Evolutionary conservation across 306 rosid species (phyloP).

Genomic region (Hippophae rhamnoides): DNA sequence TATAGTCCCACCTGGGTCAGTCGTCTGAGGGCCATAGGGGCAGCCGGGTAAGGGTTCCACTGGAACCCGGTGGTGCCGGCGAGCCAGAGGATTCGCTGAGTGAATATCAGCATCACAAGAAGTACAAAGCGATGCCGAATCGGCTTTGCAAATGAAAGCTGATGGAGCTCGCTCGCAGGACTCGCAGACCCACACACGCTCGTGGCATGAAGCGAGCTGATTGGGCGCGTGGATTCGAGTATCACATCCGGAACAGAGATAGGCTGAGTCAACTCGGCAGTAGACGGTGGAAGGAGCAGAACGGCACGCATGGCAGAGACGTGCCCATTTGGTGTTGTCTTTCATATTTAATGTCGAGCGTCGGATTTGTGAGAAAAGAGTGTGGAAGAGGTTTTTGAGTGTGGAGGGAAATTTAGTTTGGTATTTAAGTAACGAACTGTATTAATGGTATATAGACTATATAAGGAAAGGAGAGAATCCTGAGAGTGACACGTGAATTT

Average conservation of each 20-base stretch:
- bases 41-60: slow-evolving; percentile 44
- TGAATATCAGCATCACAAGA: slow-evolving; percentile 82
- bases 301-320: slow-evolving; percentile 59
- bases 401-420: too few relatives aligned
- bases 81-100: slow-evolving; percentile 81
- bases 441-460: too few relatives aligned
- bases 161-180: slow-evolving; percentile 87
- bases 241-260: slow-evolving; percentile 55
- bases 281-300: slow-evolving; percentile 46
- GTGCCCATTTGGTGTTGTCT: slow-evolving; percentile 27
- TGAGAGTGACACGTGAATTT: too few relatives aligned
- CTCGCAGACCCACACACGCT: slow-evolving; percentile 83
- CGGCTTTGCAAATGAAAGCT: slow-evolving; percentile 75
- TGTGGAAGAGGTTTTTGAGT: too few relatives aligned
- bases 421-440: too few relatives aligned
- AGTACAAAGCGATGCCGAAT: slow-evolving; percentile 75
- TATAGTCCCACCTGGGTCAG: not conserved
- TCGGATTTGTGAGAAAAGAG: too few relatives aligned
- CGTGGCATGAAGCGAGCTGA: slow-evolving; percentile 49
- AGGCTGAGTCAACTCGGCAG: slow-evolving; percentile 58
- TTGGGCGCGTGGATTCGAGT: slow-evolving; percentile 48
- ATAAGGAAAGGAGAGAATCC: too few relatives aligned
- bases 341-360: too few relatives aligned
- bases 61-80: slow-evolving; percentile 93
- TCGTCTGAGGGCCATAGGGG: slow-evolving; percentile 21